Conservation (phyloP, 164 flowering plant genomes). For the Sedum album region DNA sequence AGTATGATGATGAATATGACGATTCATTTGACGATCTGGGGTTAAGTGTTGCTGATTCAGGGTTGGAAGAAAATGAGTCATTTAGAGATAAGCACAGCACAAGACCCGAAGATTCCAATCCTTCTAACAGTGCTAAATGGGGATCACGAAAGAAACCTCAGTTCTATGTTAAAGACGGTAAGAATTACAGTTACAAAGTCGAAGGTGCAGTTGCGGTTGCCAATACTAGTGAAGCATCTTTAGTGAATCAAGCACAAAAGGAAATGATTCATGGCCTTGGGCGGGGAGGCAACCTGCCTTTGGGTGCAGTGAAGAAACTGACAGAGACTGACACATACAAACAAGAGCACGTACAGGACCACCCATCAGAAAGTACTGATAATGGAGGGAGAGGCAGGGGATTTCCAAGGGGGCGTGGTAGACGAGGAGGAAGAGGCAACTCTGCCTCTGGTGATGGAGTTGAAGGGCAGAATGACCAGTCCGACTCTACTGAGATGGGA, state of each 20-base stretch:
- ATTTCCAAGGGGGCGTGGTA: conserved; percentile 20
- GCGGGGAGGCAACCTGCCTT: conserved; percentile 78
- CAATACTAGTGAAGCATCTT: conserved; percentile 54
- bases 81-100: conserved; percentile 37
- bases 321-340: conserved; percentile 21
- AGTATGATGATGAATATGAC: conserved; percentile 97
- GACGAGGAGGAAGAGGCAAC: conserved; percentile 16
- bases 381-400: conserved; percentile 28
- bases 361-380: conserved; percentile 25
- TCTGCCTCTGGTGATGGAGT: background rate
- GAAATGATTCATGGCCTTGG: conserved; percentile 86
- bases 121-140: conserved; percentile 47
- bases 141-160: conserved; percentile 65
- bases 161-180: conserved; percentile 92
- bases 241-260: conserved; percentile 49
- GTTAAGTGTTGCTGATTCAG: conserved; percentile 60
- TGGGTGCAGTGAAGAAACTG: conserved; percentile 52
- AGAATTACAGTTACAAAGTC: conserved; percentile 92
- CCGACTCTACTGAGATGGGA: background rate
- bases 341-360: conserved; percentile 20
- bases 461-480: background rate
- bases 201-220: conserved; percentile 73
- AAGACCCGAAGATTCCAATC: conserved; percentile 20
- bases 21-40: conserved; percentile 97
- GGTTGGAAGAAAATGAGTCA: conserved; percentile 50